Base-by-base conservation (phyloP, 2,329 filamentous ascomycete genomes). In the Mycosphaerella arachidis region DNA sequence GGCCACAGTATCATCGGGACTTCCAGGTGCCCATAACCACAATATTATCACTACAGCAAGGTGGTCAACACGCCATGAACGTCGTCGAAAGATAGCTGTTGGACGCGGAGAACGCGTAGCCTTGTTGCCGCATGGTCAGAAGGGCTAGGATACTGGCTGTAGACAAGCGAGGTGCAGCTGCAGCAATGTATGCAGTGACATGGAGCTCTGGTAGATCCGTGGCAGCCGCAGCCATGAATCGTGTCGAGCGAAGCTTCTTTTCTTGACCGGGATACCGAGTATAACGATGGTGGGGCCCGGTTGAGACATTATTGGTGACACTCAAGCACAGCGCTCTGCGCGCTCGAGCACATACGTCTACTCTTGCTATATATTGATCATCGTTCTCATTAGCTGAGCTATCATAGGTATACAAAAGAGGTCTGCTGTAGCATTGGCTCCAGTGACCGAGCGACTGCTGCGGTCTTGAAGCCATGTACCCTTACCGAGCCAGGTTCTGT, bases 401-500 rank as follows among this genome's bases (percentile, higher is more conserved):
- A 6, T 43, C n/a, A 43, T 8, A 18, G 16, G n/a, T n/a, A 16
- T 7, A 18, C 40, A 3, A 18, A 18, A 13, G 40, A 16, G 4
- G 18, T 18, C 40, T 43, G 16, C 40, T 8, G n/a, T 18, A 6
- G 13, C 7, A 5, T 43, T 3, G 1, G n/a, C 40, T 43, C 7
- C 13, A 6, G 18, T 16, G 13, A 43, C 40, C 3, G 13, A 43
- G n/a, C 40, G 4, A 16, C 13, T 16, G n/a, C 40, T 43, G n/a
- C 40, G 18, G 13, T 43, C 40, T 43, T 18, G 13, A 5, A 7
- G 16, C 40, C n/a, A 18, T n/a, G 13, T n/a, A 43, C 37, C 24
- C 45, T 59, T 55, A 74, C 59, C 70, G 60, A 48, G 69, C 71
- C 12, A 71, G 55, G 63, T 74, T 75, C 46, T 63, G 33, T 24